Conservation (phyloP, 1,284 basidiomycete genomes). For the Cutaneotrichosporon cyanovorans region DNA sequence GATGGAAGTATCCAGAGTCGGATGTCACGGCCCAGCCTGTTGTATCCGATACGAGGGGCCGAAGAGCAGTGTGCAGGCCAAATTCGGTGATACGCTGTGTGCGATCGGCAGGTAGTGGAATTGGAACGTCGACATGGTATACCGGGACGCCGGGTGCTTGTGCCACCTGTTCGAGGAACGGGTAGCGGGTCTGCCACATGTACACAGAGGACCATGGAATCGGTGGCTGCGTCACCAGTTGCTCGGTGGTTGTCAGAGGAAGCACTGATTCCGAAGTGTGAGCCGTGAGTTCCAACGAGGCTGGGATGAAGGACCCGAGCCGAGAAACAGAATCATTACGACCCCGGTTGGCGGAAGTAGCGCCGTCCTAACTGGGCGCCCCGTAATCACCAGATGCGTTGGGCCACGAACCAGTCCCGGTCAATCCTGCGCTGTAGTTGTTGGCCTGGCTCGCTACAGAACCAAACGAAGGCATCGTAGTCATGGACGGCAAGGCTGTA, state of each 20-base stretch:
- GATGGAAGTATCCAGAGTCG: constrained; percentile 6
- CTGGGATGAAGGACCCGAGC: constrained; percentile 5
- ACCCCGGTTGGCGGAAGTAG: not conserved
- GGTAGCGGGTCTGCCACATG: constrained; percentile 8
- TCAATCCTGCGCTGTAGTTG: not conserved
- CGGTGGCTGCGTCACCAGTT: not conserved
- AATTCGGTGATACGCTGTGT: constrained; percentile 4
- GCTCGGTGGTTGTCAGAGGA: constrained; percentile 4
- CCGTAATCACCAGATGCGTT: not conserved
- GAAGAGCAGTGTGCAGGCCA: constrained; percentile 1
- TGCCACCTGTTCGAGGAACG: constrained; percentile 10
- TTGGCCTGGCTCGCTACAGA: constrained; percentile 6
- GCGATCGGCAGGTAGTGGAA: constrained; percentile 5
- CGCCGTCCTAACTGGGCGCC: constrained; percentile 1
- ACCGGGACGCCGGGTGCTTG: constrained; percentile 3
- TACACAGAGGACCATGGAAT: constrained; percentile 7
- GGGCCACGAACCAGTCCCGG: not conserved
- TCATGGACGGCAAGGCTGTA: not conserved
- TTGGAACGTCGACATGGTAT: constrained; percentile 17
- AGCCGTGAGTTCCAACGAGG: constrained; percentile 6
- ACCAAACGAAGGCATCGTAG: constrained; percentile 8
- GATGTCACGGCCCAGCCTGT: constrained; percentile 11
- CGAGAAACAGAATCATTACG: constrained; percentile 1
- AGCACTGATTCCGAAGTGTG: not conserved
- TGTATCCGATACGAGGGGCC: constrained; percentile 1